Evolutionary conservation across 1,139 yeast genomes (phyloP), one percentile per base, ranked within the genome.

Genomic region (Blastobotrys raffinosifermentans): DNA sequence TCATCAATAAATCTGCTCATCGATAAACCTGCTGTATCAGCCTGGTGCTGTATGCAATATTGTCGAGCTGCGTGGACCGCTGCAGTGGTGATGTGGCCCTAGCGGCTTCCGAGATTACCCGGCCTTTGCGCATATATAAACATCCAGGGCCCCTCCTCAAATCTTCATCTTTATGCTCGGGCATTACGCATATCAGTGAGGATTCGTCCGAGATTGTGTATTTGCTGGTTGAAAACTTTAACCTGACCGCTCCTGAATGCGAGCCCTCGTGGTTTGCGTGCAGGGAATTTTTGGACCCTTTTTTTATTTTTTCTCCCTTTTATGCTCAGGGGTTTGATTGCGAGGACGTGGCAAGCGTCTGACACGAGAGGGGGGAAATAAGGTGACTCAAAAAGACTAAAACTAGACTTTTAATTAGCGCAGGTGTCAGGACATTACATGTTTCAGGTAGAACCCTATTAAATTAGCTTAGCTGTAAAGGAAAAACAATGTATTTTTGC

Each of bases 121-220:
- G n/a, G n/a, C n/a, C n/a, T n/a, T n/a, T n/a, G n/a, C n/a, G n/a
- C n/a, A n/a, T n/a, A n/a, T n/a, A n/a, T n/a, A n/a, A n/a, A n/a
- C n/a, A n/a, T n/a, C n/a, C n/a, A n/a, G n/a, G n/a, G n/a, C n/a
- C n/a, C n/a, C n/a, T n/a, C n/a, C n/a, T n/a, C n/a, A n/a, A n/a
- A n/a, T 62, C 80, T 62, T 58, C 64, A 87, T 87, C 96, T 82
- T 89, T 91, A 86, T 89, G 97, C 98, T 83, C 84, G 97, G 97
- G 96, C 95, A 87, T 87, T 89, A 89, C 97, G 95, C 94, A 94
- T 86, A 85, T 89, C 97, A 87, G 95, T 89, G 98, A 89, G 96
- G 97, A 91, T 87, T 87, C 96, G 96, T 91, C 97, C 97, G 98
- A 89, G 98, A 86, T 86, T 94, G 94, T 89, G 97, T 89, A 84